Percentiles rank a stretch among this genome's conserved stretches.
phyloP scores from a whole-genome alignment of 164 flowering plant genomes.

The Vitis cinerea region DNA sequence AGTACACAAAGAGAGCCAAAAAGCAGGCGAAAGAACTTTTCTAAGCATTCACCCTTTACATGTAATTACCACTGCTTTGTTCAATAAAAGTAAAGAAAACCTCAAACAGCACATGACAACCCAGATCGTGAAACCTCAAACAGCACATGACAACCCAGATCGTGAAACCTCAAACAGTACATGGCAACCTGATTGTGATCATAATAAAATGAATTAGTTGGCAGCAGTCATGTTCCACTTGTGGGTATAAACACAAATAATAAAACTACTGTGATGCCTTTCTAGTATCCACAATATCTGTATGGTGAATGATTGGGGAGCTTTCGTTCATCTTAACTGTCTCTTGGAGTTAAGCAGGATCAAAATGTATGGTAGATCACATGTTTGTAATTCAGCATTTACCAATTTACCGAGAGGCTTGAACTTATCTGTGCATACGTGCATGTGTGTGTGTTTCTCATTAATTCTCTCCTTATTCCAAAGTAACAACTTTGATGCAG shows the following conservation, averaged over 20 bases:
- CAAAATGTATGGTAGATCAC: neutral
- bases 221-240: neutral
- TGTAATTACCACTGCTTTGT: no score
- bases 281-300: neutral
- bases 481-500: conserved; percentile 39
- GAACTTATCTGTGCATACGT: neutral
- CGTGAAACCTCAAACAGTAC: no score
- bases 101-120: no score
- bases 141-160: no score
- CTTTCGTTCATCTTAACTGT: neutral
- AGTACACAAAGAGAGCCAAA: no score
- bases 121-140: no score
- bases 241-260: neutral
- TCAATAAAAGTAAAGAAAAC: no score
- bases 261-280: neutral
- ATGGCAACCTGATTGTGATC: no score
- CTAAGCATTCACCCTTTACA: no score
- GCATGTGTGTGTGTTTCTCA: neutral
- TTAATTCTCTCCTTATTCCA: neutral
- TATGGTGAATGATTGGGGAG: neutral
- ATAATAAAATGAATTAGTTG: no score
- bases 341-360: neutral
- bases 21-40: no score
- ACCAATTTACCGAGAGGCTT: neutral
- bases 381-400: neutral